A percentile compares a stretch with the other conserved stretches of the same genome.
These are phyloP conservation scores for Pyrus betulifolia DNA, from an alignment of 306 rosid species.

Conservation along the genomic window DNA sequence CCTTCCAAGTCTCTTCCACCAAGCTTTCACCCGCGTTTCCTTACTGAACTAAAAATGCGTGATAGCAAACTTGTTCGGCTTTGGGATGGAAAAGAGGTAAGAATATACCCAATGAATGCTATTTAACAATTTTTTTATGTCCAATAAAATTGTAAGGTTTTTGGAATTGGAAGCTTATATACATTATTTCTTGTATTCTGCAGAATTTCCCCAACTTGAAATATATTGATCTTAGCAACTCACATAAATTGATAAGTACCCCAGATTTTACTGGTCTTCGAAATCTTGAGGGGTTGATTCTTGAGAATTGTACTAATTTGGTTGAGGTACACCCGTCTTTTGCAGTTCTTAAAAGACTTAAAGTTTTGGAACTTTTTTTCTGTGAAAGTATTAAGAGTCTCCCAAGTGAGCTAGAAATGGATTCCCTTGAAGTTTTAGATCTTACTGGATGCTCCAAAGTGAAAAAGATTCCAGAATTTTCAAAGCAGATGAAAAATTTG, in stretches of 20 bases:
- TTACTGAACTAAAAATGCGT: neutral
- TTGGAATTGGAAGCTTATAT: neutral
- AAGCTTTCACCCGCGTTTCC: neutral
- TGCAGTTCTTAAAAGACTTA: neutral
- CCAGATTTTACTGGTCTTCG: constrained; percentile 2
- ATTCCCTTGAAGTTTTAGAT: neutral
- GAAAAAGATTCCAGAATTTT: constrained; percentile 8
- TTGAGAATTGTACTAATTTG: neutral
- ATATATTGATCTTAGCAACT: neutral
- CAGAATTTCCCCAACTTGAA: constrained; percentile 8
- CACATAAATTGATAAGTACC: neutral
- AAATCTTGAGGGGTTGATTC: neutral
- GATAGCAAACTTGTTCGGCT: constrained; percentile 3
- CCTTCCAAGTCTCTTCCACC: neutral
- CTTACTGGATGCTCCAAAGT: neutral
- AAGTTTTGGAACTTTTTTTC: neutral
- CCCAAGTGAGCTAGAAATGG: neutral
- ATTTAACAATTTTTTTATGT: too few species aligned
- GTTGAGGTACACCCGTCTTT: constrained; percentile 7
- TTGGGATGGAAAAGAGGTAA: constrained; percentile 10
- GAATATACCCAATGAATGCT: neutral
- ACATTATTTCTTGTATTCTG: neutral
- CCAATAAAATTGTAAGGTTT: neutral
- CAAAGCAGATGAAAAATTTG: neutral
- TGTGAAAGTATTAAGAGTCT: constrained; percentile 1